Base-by-base conservation (phyloP, 1,139 yeast genomes). In the Candida smagusa region DNA sequence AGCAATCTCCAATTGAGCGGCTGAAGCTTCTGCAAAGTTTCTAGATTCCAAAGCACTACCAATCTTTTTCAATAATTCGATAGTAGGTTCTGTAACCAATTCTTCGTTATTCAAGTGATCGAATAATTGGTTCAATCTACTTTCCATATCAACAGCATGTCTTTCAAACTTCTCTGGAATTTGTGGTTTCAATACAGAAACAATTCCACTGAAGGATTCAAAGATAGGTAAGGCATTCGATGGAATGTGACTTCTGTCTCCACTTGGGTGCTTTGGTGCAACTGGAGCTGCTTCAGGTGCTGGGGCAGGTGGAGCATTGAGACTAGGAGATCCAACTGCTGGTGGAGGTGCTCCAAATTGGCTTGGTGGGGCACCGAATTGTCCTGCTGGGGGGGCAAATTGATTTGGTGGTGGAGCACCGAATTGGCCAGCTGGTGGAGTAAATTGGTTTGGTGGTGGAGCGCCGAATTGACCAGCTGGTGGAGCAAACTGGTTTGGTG, bases 31-130 rank as follows among this genome's bases (percentile, higher is more conserved):
- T 9, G 63, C 62, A 56, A 69, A 86, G 46, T 87, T 82, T 44
- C 73, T 72, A 11, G 57, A 61, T 13, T 67, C 67, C 49, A 94
- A 63, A 1, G 79, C 65, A 9, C 60, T 61, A 23, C 80, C 65
- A 35, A 89, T 59, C 25, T 67, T 66, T 35, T 66, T 65, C 61
- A 90, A 69, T 35, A 74, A 72, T 6, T 57, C 68, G 33, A 84
- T 63, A 2, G 86, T 75, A n/a, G 68, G 80, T 7, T 63, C 65
- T 1, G 84, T 68, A 47, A 87, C 61, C 45, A 81, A 63, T 38
- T 84, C 92, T 42, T 77, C 80, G 50, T 83, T 85, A 59, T 84
- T 85, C 65, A 92, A 76, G 53, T 83, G 92, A 50, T 83, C 92
- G 59, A 77, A 88, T 51, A 92, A 69, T 41, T 88, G 75, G 48